Evolutionary conservation across 2,329 filamentous ascomycete genomes (phyloP).

Genomic region (Trichoderma breve): DNA sequence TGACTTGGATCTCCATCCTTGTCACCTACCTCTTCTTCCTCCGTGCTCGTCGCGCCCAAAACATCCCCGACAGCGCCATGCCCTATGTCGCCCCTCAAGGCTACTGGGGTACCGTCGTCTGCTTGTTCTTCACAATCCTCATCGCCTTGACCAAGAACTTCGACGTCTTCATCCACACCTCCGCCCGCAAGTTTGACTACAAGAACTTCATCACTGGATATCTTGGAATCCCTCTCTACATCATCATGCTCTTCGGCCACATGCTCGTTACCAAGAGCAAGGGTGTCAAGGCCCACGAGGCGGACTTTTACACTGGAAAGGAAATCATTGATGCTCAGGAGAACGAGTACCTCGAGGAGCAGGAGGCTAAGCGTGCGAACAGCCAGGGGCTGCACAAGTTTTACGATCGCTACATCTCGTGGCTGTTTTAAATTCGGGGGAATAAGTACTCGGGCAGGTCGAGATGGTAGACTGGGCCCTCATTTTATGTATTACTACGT

Average conservation of each 20-base stretch:
- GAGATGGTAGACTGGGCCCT: neutral
- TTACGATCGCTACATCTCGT: conserved; percentile 39
- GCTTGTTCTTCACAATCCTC: conserved; percentile 67
- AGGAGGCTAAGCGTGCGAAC: conserved; percentile 31
- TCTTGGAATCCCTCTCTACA: conserved; percentile 71
- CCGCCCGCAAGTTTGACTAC: conserved; percentile 60
- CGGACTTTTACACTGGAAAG: conserved; percentile 71
- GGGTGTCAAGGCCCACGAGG: conserved; percentile 55
- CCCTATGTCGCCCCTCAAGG: conserved; percentile 71
- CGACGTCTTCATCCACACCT: conserved; percentile 61
- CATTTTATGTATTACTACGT: neutral
- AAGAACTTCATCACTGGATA: conserved; percentile 77
- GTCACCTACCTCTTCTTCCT: conserved; percentile 67
- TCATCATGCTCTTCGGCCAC: conserved; percentile 67
- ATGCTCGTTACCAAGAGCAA: conserved; percentile 57
- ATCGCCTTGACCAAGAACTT: conserved; percentile 84
- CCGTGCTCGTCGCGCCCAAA: conserved; percentile 59
- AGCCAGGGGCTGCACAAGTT: conserved; percentile 33
- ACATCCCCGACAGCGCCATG: conserved; percentile 52
- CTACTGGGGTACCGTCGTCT: conserved; percentile 64
- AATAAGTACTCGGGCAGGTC: neutral
- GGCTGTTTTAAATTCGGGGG: conserved; percentile 34
- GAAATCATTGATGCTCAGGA: conserved; percentile 72
- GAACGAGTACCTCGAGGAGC: conserved; percentile 58
- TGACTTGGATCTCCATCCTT: conserved; percentile 67